Conservation (phyloP, 352 stramenopile genomes). For the Hyaloperonospora arabidopsidis region DNA sequence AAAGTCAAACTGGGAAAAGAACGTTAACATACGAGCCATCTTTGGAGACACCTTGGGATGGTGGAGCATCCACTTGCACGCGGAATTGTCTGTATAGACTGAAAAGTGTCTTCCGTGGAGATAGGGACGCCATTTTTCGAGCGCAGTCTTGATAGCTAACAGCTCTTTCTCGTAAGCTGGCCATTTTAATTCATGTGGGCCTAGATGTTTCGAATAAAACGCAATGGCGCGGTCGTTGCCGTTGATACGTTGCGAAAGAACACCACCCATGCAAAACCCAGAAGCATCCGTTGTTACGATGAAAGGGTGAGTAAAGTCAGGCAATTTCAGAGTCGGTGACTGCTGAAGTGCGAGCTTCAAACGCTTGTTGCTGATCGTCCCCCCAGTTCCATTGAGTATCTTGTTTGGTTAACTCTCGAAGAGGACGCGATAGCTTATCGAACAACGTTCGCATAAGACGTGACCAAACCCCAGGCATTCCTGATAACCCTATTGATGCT, state of each 20-base stretch:
- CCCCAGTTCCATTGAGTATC: neutral
- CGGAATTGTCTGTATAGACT: conserved; percentile 2
- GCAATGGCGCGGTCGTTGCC: too few relatives aligned
- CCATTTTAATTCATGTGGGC: neutral
- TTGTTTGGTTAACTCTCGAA: neutral
- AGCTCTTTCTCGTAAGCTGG: conserved; percentile 1
- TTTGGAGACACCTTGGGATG: conserved; percentile 7
- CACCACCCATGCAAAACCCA: too few relatives aligned
- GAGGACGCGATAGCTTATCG: neutral
- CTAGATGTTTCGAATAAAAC: too few relatives aligned
- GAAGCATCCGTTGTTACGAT: too few relatives aligned
- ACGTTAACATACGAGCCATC: conserved; percentile 8
- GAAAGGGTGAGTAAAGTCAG: too few relatives aligned
- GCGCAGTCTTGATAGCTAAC: neutral
- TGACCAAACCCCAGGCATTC: conserved; percentile 6
- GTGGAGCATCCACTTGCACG: conserved; percentile 7
- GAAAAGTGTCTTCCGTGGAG: conserved; percentile 2
- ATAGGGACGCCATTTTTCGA: conserved; percentile 1
- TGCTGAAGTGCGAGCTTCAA: too few relatives aligned
- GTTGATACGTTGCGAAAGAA: too few relatives aligned
- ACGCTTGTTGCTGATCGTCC: too few relatives aligned
- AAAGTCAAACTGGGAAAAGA: conserved; percentile 11
- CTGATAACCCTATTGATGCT: conserved; percentile 5
- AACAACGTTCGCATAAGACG: conserved; percentile 6
- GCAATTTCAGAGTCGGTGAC: too few relatives aligned